Conservation (phyloP, 306 rosid genomes). For the Prunus davidiana region DNA sequence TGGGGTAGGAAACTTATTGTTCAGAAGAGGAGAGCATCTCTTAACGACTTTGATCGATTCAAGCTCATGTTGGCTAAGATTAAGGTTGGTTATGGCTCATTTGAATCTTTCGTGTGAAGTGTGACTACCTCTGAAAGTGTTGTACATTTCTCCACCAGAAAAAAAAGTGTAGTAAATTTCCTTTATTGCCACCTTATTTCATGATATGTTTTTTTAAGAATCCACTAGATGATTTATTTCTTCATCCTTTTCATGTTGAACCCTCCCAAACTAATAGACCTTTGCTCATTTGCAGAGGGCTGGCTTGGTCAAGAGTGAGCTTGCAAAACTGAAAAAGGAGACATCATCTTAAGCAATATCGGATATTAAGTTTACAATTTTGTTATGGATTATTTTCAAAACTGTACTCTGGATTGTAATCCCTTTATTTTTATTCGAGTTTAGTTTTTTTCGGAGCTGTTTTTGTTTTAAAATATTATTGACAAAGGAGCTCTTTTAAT, state of each 20-base stretch:
- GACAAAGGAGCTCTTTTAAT: neutral
- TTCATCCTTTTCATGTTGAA: neutral
- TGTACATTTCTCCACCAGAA: too few species aligned
- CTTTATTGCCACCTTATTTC: too few species aligned
- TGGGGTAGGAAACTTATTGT: conserved; percentile 96
- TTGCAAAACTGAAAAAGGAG: conserved; percentile 70
- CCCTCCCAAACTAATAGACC: neutral
- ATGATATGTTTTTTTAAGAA: too few species aligned
- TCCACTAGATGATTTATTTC: too few species aligned
- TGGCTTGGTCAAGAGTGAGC: conserved; percentile 78
- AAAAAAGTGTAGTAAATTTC: too few species aligned
- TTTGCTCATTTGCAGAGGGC: conserved; percentile 61
- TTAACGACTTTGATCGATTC: conserved; percentile 87
- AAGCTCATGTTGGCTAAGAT: conserved; percentile 93
- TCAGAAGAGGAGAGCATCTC: conserved; percentile 71
- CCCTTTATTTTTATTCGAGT: neutral
- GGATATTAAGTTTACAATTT: conserved; percentile 28
- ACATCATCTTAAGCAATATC: conserved; percentile 35
- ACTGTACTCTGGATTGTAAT: conserved; percentile 19
- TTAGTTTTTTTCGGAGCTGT: conserved; percentile 1
- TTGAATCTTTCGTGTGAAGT: neutral
- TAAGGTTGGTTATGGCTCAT: conserved; percentile 47
- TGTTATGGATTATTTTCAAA: conserved; percentile 28
- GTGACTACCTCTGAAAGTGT: neutral
- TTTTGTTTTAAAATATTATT: neutral